A percentile compares a stretch with the other conserved stretches of the same genome.
Conservation (phyloP, 139 green algal species). For the Chlamydomonas asymmetrica region DNA sequence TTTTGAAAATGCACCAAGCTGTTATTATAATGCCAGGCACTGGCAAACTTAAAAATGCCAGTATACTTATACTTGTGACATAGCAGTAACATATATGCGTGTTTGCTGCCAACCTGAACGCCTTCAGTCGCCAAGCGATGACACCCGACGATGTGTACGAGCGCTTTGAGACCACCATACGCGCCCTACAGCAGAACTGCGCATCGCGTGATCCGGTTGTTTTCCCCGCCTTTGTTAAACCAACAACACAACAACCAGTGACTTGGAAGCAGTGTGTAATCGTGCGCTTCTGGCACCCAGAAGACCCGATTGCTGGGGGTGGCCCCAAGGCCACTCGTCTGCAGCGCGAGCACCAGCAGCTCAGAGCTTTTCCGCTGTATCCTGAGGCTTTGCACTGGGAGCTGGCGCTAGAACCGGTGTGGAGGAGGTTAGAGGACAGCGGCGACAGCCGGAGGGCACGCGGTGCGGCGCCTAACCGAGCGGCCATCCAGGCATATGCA, state of each 20-base stretch:
- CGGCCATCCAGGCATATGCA: conserved; percentile 1
- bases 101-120: too few species aligned
- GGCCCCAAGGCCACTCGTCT: not conserved
- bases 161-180: too few species aligned
- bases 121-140: too few species aligned
- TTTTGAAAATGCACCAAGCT: too few species aligned
- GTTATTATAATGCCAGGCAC: too few species aligned
- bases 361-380: conserved; percentile 1
- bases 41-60: too few species aligned
- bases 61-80: too few species aligned
- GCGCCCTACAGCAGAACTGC: too few species aligned
- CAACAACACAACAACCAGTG: not conserved
- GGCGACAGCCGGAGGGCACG: conserved; percentile 1
- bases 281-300: conserved; percentile 11
- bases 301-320: not conserved
- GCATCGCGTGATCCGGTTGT: too few species aligned
- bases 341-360: conserved; percentile 7
- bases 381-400: conserved; percentile 2
- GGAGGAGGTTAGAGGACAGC: not conserved
- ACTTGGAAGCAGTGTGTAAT: not conserved
- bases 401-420: not conserved
- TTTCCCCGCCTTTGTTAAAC: conserved; percentile 4
- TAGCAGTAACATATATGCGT: too few species aligned
- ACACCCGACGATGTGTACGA: too few species aligned
- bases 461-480: not conserved